Evolutionary conservation across 1,139 yeast genomes (phyloP).

Genomic region (Magnusiomyces paraingens): DNA sequence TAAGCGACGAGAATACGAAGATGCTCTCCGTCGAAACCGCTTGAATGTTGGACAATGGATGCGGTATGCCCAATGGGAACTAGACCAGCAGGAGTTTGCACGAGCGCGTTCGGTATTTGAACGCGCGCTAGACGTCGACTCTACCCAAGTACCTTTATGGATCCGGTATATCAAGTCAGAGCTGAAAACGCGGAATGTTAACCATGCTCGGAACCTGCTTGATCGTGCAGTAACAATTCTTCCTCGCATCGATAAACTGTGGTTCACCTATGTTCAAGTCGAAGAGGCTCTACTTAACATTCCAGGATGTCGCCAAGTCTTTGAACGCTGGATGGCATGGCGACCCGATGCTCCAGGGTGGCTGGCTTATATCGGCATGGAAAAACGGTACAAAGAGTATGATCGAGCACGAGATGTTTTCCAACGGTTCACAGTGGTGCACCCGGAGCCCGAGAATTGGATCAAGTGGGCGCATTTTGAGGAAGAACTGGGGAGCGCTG

Average conservation of each 20-base stretch:
- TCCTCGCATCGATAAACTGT: constrained; percentile 77
- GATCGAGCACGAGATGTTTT: constrained; percentile 53
- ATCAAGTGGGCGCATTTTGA: constrained; percentile 56
- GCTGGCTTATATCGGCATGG: constrained; percentile 70
- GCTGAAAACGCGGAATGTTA: constrained; percentile 60
- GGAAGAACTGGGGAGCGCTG: constrained; percentile 43
- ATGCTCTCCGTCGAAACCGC: constrained; percentile 74
- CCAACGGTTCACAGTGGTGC: constrained; percentile 48
- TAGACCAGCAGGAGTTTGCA: constrained; percentile 66
- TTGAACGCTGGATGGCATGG: constrained; percentile 79
- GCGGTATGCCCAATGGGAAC: constrained; percentile 84
- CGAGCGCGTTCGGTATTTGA: constrained; percentile 86
- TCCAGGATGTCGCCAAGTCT: constrained; percentile 56
- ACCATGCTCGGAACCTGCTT: constrained; percentile 81
- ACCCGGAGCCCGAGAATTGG: constrained; percentile 60
- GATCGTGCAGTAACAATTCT: constrained; percentile 69
- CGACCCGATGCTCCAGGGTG: constrained; percentile 51
- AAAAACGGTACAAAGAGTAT: constrained; percentile 56
- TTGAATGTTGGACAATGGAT: constrained; percentile 85
- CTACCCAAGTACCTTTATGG: constrained; percentile 79
- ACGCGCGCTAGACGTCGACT: constrained; percentile 73
- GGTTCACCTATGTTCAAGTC: constrained; percentile 70
- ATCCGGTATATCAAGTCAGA: constrained; percentile 75
- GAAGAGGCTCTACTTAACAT: constrained; percentile 74
- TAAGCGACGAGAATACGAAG: constrained; percentile 77